These are phyloP conservation scores for Talaromyces sp. DNA, from an alignment of 2,329 filamentous ascomycete genomes.

Conservation along the genomic window DNA sequence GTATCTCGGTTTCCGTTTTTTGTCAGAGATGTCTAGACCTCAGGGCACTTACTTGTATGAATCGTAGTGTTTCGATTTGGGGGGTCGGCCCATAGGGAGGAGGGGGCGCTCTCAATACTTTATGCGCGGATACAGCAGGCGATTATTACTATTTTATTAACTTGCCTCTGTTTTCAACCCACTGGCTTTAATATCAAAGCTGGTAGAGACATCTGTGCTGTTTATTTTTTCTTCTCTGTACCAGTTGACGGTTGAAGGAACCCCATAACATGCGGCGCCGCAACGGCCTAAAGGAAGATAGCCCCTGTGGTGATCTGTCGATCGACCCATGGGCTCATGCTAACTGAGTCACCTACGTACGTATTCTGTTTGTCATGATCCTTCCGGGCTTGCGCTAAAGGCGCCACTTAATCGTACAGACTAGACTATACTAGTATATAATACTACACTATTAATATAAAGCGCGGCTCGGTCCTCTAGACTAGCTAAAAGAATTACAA, in stretches of 20 bases:
- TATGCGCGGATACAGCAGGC: background rate
- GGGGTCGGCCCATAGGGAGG: too few species aligned
- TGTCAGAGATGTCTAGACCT: background rate
- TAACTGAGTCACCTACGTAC: too few species aligned
- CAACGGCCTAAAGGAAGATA: background rate
- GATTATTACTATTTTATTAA: background rate
- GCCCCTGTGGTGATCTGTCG: background rate
- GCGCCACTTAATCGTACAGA: background rate
- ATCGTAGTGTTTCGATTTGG: background rate
- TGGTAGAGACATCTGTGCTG: too few species aligned
- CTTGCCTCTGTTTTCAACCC: background rate
- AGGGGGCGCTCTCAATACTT: background rate
- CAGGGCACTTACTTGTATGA: background rate
- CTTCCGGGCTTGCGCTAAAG: background rate
- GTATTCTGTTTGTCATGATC: background rate
- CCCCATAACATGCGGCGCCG: too few species aligned
- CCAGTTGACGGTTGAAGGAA: too few species aligned
- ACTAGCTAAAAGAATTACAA: background rate
- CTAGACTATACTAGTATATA: background rate
- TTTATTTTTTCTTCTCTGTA: too few species aligned
- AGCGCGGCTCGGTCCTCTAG: too few species aligned
- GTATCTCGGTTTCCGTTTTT: background rate
- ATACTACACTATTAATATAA: too few species aligned
- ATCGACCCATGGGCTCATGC: background rate
- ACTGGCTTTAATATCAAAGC: background rate